A percentile compares a stretch with the other conserved stretches of the same genome.
Conservation (phyloP, 2,329 filamentous ascomycete species). For the Trichoderma aggressivum region DNA sequence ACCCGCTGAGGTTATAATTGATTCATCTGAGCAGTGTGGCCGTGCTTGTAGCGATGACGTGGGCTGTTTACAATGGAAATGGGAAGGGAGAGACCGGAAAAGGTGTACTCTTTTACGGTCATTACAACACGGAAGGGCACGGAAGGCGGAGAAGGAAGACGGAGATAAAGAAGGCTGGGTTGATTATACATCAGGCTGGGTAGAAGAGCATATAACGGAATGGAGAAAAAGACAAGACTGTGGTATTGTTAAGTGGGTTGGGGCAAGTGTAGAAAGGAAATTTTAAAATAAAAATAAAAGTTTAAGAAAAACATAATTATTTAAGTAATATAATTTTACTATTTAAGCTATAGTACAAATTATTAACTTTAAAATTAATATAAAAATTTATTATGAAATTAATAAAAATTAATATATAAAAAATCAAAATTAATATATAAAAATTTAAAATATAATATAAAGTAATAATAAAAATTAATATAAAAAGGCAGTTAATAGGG, state of each 20-base stretch:
- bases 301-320: neutral
- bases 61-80: constrained; percentile 31
- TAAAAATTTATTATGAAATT: no score
- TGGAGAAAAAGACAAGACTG: constrained; percentile 29
- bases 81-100: constrained; percentile 30
- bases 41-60: constrained; percentile 26
- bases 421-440: no score
- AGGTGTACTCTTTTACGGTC: constrained; percentile 29
- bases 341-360: no score
- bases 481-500: no score
- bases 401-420: no score
- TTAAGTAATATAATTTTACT: no score
- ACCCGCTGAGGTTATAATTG: constrained; percentile 25
- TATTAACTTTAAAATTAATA: no score
- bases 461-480: no score
- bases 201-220: constrained; percentile 25
- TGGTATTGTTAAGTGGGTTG: constrained; percentile 30
- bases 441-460: no score
- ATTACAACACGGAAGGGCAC: constrained; percentile 28
- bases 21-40: constrained; percentile 29
- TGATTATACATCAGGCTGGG: constrained; percentile 32
- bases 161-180: constrained; percentile 24
- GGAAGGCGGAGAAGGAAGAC: constrained; percentile 24
- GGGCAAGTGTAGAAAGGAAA: constrained; percentile 25
- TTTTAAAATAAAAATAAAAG: neutral